Conservation (phyloP, 192 early-diverging fungal species). For the Entophlyctis luteolus region DNA sequence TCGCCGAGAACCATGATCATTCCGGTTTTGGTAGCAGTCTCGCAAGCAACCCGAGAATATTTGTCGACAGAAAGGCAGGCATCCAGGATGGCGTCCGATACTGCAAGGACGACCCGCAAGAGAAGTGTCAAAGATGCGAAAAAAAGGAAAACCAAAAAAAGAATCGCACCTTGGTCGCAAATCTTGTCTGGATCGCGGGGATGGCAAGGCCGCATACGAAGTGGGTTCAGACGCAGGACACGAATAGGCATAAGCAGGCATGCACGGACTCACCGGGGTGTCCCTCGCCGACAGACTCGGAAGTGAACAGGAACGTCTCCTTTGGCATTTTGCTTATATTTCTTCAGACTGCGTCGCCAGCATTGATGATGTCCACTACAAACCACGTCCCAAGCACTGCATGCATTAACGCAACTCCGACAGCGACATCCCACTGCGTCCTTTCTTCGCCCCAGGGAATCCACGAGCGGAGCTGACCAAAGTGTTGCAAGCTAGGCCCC, state of each 20-base stretch:
- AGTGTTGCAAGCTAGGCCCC: no score
- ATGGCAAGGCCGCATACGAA: background rate
- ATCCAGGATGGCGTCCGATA: conserved; percentile 98
- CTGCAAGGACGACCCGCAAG: conserved; percentile 37
- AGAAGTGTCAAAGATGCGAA: background rate
- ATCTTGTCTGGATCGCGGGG: conserved; percentile 82
- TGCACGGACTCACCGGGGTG: conserved; percentile 76
- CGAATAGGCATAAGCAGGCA: background rate
- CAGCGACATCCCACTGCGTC: no score
- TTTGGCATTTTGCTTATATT: background rate
- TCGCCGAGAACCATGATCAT: conserved; percentile 99
- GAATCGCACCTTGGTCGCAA: conserved; percentile 77
- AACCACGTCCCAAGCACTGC: no score
- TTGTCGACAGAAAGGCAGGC: conserved; percentile 88
- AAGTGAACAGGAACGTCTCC: conserved; percentile 98
- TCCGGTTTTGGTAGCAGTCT: conserved; percentile 99
- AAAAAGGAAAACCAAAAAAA: background rate
- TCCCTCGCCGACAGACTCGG: conserved; percentile 99
- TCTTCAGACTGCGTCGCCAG: background rate
- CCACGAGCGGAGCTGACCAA: no score
- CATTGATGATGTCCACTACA: no score
- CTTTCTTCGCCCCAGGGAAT: no score
- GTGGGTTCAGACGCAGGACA: background rate
- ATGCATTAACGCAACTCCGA: no score
- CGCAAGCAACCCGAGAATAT: conserved; percentile 98